A percentile compares a stretch with the other conserved stretches of the same genome.
These are phyloP conservation scores for Rhynchospora breviuscula DNA, from an alignment of 176 grass and related monocot species.

Conservation along the genomic window DNA sequence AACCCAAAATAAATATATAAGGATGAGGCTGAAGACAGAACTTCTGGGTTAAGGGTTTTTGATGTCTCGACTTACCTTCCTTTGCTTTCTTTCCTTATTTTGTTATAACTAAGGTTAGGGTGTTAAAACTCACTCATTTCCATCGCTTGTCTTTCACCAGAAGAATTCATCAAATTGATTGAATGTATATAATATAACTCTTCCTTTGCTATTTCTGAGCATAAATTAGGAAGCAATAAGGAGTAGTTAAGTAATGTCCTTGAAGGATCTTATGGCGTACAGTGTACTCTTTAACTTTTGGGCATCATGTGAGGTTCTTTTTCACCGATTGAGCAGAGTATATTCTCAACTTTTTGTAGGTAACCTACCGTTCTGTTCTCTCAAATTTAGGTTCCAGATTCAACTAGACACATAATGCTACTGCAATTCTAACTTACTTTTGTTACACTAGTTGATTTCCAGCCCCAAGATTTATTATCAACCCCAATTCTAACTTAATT, in stretches of 20 bases:
- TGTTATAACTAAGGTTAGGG: not conserved
- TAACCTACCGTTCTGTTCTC: not conserved
- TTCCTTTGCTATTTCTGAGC: not conserved
- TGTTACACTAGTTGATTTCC: not conserved
- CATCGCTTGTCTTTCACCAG: not conserved
- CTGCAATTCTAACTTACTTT: not conserved
- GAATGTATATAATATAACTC: not conserved
- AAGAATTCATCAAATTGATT: not conserved
- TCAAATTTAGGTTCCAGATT: not conserved
- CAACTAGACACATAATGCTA: too few species aligned
- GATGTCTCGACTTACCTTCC: not conserved
- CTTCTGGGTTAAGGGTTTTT: not conserved
- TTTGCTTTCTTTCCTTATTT: not conserved
- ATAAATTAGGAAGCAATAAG: not conserved
- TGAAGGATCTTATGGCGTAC: not conserved
- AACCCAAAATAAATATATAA: constrained; percentile 1
- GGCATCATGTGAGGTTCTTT: not conserved
- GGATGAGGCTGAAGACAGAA: not conserved
- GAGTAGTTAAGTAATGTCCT: not conserved
- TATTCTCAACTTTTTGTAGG: not conserved
- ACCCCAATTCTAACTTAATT: not conserved
- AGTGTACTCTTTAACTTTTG: not conserved
- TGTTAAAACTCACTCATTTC: not conserved
- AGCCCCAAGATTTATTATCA: not conserved
- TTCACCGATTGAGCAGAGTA: not conserved